Base-by-base conservation (phyloP, 352 stramenopile genomes). In the Globisporangium iwayamae region DNA sequence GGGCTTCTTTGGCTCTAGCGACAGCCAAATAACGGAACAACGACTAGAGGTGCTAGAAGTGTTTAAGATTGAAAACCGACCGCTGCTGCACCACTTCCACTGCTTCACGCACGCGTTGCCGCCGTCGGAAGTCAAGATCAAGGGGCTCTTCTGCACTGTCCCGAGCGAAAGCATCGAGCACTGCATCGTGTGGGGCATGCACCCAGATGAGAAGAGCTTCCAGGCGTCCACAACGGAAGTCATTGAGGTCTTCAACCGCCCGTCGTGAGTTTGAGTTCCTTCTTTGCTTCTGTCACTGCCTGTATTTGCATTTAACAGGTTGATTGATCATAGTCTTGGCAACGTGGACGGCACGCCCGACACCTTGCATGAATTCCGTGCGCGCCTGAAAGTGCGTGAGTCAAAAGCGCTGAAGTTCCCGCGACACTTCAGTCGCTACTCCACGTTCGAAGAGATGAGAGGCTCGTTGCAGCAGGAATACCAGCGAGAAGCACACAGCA, bases 1-100 rank as follows among this genome's bases (percentile, higher is more conserved):
- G 7, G 51, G 60, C 14, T 88, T 90, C 53, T 79, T 89, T 41
- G 38, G 58, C 30, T 8, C 38, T 18, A 5, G n/a, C 10, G 8
- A 41, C 8, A 16, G 20, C 14, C 62, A 50, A 0, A 5, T 5
- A 34, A 34, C 30, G 30, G 30, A 34, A 34, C 30, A 34, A 43
- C 10, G 14, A 0, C 41, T 93, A n/a, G 67, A 91, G n/a, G 83
- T 95, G 8, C 60, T 83, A 28, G 78, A 88, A 34, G 86, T 95
- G 39, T 95, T 81, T 65, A 93, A 94, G 55, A 80, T 95, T 59
- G 84, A 93, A 54, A 92, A 95, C 59, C 66, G 68, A 11, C 70
- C 72, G 46, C 38, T 93, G 20, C 54, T 95, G 10, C 61, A 82
- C 32, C 63, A 58, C 9, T 93, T 93, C 41, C 83, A 91, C 60